Base-by-base conservation (phyloP, 129 eudicot species). In the Saussurea involucrata region DNA sequence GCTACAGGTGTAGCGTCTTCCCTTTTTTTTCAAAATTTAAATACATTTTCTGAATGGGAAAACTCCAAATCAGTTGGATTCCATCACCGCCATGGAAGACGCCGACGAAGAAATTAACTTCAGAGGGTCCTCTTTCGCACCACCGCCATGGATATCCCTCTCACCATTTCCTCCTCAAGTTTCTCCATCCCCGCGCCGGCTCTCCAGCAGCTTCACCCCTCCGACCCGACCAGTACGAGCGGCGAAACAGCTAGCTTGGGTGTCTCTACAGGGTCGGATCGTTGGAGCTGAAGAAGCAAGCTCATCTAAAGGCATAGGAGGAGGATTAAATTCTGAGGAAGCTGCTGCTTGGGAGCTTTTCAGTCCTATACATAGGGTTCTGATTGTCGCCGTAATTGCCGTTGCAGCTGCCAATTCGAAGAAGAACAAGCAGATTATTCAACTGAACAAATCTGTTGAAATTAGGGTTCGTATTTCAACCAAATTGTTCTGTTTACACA, bases 341-440 rank as follows among this genome's bases (percentile, higher is more conserved):
- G 88, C 87, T 28, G 78, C 71, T 74, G 92, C 92, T 31, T 87
- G 92, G 90, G 90, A 85, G 40, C 82, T 90, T n/a, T 87, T 90
- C 24, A 86, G 78, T 55, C 92, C 92, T 42, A 81, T 90, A 22
- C 92, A 90, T 24, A 69, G 96, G 33, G 73, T 87, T 78, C 77
- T 90, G 3, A 65, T 82, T 0, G 86, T 87, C 2, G 96, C 96
- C 8, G 81, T 83, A 2, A 82, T 80, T 31, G 89, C 90, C 3
- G 90, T 82, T 33, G 96, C 96, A 0, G 80, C 80, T 0, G 73
- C 31, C 1, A 80, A 80, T 25, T 80, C 82, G 13, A 57, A 71
- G 67, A 87, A 86, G 74, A 74, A 83, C 68, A 82, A 79, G 40
- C 76, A 85, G 86, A 79, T 87, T 79, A 40, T 13, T 9, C 80